Evolutionary conservation across 495 filamentous ascomycete species (phyloP), one percentile per base, ranked within the genome.

Genomic region (Apodospora peruviana): DNA sequence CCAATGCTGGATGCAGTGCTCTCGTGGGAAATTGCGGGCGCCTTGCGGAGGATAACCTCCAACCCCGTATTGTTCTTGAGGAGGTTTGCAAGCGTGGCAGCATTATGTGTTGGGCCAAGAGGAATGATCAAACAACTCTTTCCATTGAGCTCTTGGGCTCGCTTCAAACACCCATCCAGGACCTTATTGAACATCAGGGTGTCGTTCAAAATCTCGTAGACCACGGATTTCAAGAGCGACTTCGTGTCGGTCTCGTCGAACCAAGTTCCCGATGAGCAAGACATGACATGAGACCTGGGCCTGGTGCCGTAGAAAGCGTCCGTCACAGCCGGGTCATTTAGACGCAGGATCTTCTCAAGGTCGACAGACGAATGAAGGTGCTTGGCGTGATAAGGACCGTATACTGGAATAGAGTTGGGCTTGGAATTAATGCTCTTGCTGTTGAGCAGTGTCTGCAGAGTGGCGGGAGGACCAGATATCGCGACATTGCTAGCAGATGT

Each of bases 321-420:
- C 5, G 49, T 47, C 8, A 74, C 57, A 5, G 45, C 57, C 19
- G 66, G 47, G n/a, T 72, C 63, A 32, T 68, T 53, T 22, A 76
- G 59, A 4, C 57, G 53, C 21, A 90, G 56, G 38, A 91, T 80
- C 44, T 75, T 75, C 36, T 79, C 74, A 34, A 87, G 69, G 53
- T 90, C 80, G 12, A 70, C 69, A 14, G 69, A 48, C 5, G 71
- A 71, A 65, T 88, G 85, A 8, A 94, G 66, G 62, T 94, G 87
- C 1, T 74, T 55, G 11, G 89, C 87, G 67, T 95, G 90, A 57
- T 89, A 94, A 1, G 89, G 86, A 1, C 84, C 89, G 53, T 86
- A 82, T 18, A 94, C 80, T 0, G 86, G 82, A 37, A 86, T 79
- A n/a, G 75, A 75, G 4, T 78, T 73, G 2, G 77, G 76, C 55